These are phyloP conservation scores for Trapa bicornis DNA, from an alignment of 345 rosid genomes.

Conservation along the genomic window DNA sequence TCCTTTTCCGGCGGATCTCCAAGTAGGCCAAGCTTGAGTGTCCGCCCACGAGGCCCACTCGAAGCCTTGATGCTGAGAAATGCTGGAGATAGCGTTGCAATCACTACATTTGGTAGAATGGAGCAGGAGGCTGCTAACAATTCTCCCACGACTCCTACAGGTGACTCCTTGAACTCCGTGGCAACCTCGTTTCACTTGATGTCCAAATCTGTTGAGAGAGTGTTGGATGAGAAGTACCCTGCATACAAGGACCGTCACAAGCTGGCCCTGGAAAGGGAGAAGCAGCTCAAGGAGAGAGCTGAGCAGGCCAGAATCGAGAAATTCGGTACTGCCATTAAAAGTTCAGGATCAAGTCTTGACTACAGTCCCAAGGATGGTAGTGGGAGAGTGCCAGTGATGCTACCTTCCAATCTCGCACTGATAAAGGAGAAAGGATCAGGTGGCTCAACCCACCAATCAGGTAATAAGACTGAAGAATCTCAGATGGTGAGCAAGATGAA, in stretches of 20 bases:
- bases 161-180: conserved; percentile 50
- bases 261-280: conserved; percentile 83
- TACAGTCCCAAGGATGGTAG: conserved; percentile 7
- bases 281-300: conserved; percentile 65
- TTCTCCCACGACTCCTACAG: conserved; percentile 43
- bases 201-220: conserved; percentile 81
- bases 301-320: conserved; percentile 66
- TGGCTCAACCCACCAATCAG: conserved; percentile 39
- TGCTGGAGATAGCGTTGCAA: conserved; percentile 65
- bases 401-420: conserved; percentile 70
- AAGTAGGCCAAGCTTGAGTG: conserved; percentile 53
- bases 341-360: conserved; percentile 14
- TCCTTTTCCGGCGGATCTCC: conserved; percentile 70
- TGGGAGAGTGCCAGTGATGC: conserved; percentile 12
- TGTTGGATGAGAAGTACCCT: conserved; percentile 73
- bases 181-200: conserved; percentile 71
- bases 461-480: conserved; percentile 41
- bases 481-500: conserved; percentile 52
- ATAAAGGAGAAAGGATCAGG: conserved; percentile 52
- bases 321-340: conserved; percentile 29
- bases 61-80: conserved; percentile 84
- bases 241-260: conserved; percentile 88
- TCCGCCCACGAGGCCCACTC: conserved; percentile 63
- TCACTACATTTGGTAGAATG: conserved; percentile 64
- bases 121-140: conserved; percentile 52